Evolutionary conservation across 331 rosid species (phyloP), one percentile per base, ranked within the genome.

Genomic region (Arachis monticola): DNA sequence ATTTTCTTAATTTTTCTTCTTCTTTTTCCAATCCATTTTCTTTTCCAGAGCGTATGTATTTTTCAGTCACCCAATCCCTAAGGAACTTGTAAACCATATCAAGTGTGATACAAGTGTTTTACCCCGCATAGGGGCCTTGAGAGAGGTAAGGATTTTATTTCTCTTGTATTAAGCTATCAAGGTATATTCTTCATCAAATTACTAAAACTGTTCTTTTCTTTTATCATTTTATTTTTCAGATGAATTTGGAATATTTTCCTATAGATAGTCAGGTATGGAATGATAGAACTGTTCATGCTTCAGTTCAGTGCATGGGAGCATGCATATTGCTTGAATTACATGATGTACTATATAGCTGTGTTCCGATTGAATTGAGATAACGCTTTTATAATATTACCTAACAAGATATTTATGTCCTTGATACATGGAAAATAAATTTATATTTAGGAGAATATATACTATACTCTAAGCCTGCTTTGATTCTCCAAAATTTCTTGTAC

Each of bases 161-260:
- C 60, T 55, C 52, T 66, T 70, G 17, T 47, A 63, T 68, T 59
- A 8, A 60, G 53, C 69, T 81, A 73, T 73, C 47, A 47, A 22
- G 57, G 66, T 30, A 31, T 69, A 13, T 47, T 57, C 60, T 64
- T 42, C 58, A 17, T 59, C 55, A 17, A 41, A 59, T 64, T 77
- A 41, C 46, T 76, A 46, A 76, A 58, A 64, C 62, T 79, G 31
- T 14, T 73, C 57, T 73, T 73, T 35, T 35, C 40, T 35, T 35
- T 35, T 35, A 35, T 76, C 41, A 66, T 76, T 78, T 60, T 72
- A 52, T 64, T 76, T 68, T 86, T 75, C 90, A 94, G 99, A 92
- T 91, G 97, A 94, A 94, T 84, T 84, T 94, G 52, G 99, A 94
- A 80, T 94, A 94, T 80, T 94, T 92, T 82, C 96, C 97, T 4